Evolutionary conservation across 2,329 filamentous ascomycete species (phyloP), one percentile per base, ranked within the genome.

Genomic region (Dothideomycetes sp.): DNA sequence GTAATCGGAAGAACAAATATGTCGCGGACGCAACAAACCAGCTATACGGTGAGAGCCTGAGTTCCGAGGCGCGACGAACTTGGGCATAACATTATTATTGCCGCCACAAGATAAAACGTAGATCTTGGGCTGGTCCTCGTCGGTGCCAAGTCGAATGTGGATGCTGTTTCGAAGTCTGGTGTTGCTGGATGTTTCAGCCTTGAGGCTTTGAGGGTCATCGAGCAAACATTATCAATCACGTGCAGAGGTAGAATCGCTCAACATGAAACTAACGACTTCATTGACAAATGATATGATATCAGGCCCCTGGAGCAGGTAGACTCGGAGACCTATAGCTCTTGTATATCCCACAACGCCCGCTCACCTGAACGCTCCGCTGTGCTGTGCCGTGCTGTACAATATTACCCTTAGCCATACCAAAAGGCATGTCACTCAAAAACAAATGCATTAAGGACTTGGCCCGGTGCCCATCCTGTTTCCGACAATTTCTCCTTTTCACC

Each of bases 371-470:
- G n/a, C n/a, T n/a, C n/a, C n/a, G n/a, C n/a, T n/a, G n/a, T n/a
- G n/a, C n/a, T n/a, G n/a, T n/a, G n/a, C n/a, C n/a, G n/a, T n/a
- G n/a, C n/a, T n/a, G n/a, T n/a, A n/a, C n/a, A n/a, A n/a, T n/a
- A n/a, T n/a, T n/a, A n/a, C n/a, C n/a, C n/a, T n/a, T n/a, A n/a
- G n/a, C n/a, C n/a, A n/a, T n/a, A n/a, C n/a, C n/a, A n/a, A n/a
- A n/a, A n/a, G n/a, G n/a, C n/a, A 31, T 5, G 35, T 41, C 37
- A 46, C 8, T 47, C 50, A 43, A 65, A 79, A 38, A 91, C 75
- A 43, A 91, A 66, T 16, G 81, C 86, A 56, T 88, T 91, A 40
- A 94, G 63, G 24, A 91, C 68, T 54, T 91, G 73, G 27, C 78
- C 82, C 45, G 73, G 69, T 50, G 78, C 74, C 83, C 84, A 94